Base-by-base conservation (phyloP, 257 asterid genomes). In the Mitragyna speciosa region DNA sequence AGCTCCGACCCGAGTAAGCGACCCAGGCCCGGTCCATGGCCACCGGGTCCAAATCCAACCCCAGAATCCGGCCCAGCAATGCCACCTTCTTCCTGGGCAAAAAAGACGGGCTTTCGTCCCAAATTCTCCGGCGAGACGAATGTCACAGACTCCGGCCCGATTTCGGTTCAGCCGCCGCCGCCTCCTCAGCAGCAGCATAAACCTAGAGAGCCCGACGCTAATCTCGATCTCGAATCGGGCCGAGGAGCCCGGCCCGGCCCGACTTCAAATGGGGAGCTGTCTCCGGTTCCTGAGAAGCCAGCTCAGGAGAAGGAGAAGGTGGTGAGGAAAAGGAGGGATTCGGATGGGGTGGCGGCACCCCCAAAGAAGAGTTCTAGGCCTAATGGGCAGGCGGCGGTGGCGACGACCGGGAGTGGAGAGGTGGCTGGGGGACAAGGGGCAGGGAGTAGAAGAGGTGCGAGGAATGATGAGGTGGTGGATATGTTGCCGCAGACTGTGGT, bases 11-110 rank as follows among this genome's bases (percentile, higher is more conserved):
- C 93, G 20, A 88, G 48, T 78, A 94, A 89, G 85, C 84, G 83
- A 73, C 86, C 91, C 39, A 90, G 92, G 51, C 91, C 96, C 81
- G 95, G 94, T 3, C 95, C 93, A 9, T 91, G 96, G 95, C 92
- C 95, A 45, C 93, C 99, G 19, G 90, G 86, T 4, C 92, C 39
- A 45, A 45, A 1, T 64, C 39, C 20, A 10, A 26, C 67, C 0
- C 19, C 94, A 19, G 98, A 92, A 8, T 69, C 97, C 17, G 80
- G 90, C 8, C 51, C 84, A 10, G 87, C 97, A 87, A 84, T 90
- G 91, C 99, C 99, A 43, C 97, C 98, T 6, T 78, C 98, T 8
- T 87, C 99, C 5, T 96, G 99, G 98, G 99, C 99, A 0, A 96
- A 96, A 56, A 88, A 91, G 28, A 96, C 98, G 49, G 99, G 97